phyloP scores from a whole-genome alignment of 2,329 filamentous ascomycete species.

The Diaporthe nobilis region DNA sequence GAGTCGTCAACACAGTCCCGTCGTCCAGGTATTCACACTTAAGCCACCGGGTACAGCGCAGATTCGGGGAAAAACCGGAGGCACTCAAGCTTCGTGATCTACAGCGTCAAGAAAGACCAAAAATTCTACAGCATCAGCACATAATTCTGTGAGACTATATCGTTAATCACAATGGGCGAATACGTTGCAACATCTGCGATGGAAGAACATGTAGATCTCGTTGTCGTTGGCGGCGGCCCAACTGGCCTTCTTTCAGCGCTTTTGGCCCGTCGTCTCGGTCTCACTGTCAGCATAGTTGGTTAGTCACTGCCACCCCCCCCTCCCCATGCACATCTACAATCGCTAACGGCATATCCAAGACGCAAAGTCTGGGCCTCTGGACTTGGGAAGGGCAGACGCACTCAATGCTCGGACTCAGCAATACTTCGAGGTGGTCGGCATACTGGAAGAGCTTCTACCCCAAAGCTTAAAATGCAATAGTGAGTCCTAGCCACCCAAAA shows the following conservation, averaged over 20 bases:
- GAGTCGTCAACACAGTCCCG: conserved; percentile 16
- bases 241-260: conserved; percentile 62
- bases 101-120: too few species aligned
- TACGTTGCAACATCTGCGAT: background rate
- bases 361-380: conserved; percentile 54
- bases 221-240: conserved; percentile 60
- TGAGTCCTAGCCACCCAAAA: conserved; percentile 40
- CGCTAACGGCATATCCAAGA: conserved; percentile 47
- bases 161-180: background rate
- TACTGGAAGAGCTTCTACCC: conserved; percentile 58
- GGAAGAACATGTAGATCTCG: conserved; percentile 50
- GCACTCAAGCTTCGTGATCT: background rate
- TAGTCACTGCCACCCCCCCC: background rate
- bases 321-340: background rate
- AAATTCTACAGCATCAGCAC: background rate
- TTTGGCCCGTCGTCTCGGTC: conserved; percentile 57
- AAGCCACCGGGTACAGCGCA: background rate
- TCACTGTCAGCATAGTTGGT: conserved; percentile 58
- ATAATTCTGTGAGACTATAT: background rate
- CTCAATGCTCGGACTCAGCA: conserved; percentile 65
- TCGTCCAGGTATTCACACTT: background rate
- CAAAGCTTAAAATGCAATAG: conserved; percentile 65
- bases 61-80: background rate
- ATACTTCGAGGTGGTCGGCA: conserved; percentile 60
- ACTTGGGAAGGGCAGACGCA: conserved; percentile 62